A percentile compares a stretch with the other conserved stretches of the same genome.
Evolutionary conservation across 2,329 filamentous ascomycete species (phyloP).

Genomic region (Apiospora hydei): DNA sequence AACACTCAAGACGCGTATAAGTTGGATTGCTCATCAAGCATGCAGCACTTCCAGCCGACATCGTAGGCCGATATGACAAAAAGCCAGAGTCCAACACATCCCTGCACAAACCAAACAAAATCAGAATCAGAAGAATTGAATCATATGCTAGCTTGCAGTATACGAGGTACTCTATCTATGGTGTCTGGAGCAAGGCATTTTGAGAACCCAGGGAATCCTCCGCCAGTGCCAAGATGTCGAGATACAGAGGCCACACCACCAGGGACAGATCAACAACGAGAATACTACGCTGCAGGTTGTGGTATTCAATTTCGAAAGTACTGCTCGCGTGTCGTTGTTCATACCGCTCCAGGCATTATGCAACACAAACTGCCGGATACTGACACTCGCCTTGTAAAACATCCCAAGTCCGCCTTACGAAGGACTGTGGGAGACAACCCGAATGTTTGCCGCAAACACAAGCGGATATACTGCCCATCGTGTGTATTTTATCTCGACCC

Average conservation of each 20-base stretch:
- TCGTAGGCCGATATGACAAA: not conserved
- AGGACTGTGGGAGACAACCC: not conserved
- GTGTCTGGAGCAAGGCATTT: not conserved
- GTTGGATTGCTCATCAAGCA: not conserved
- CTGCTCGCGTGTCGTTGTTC: not conserved
- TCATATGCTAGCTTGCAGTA: not conserved
- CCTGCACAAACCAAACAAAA: not conserved
- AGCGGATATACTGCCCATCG: not conserved
- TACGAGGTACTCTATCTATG: not conserved
- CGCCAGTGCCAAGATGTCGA: not conserved
- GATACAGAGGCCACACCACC: not conserved
- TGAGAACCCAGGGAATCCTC: not conserved
- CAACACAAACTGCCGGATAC: not conserved
- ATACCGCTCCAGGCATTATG: no score
- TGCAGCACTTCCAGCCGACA: not conserved
- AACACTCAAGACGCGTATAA: not conserved
- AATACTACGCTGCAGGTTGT: not conserved
- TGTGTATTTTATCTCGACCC: not conserved
- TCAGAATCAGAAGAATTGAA: not conserved
- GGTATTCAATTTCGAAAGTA: not conserved
- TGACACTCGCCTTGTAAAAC: not conserved
- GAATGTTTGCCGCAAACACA: not conserved
- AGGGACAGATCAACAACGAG: not conserved
- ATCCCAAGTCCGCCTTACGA: not conserved
- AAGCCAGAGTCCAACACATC: not conserved